Conservation (phyloP, 495 filamentous ascomycete species). For the Penicillium arizonense region DNA sequence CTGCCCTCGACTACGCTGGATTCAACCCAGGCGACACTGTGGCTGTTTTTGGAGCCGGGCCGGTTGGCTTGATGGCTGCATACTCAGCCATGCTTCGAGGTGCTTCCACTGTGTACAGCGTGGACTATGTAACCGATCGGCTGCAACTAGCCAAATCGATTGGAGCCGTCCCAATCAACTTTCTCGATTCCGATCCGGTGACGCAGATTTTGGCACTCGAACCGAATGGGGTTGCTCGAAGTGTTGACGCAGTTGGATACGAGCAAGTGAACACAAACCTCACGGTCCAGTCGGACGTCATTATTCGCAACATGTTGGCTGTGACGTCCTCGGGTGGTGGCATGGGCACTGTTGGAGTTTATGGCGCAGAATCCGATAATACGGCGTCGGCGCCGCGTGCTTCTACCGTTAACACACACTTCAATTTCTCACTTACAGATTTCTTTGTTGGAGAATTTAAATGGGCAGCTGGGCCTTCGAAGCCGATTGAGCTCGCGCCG, state of each 20-base stretch:
- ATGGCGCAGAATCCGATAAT: not conserved
- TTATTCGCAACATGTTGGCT: constrained; percentile 6
- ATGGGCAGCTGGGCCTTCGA: constrained; percentile 3
- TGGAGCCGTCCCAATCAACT: constrained; percentile 15
- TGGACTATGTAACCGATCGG: constrained; percentile 11
- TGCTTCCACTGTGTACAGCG: constrained; percentile 18
- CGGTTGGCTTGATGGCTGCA: not conserved
- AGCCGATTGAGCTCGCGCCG: constrained; percentile 8
- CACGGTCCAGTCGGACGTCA: constrained; percentile 1
- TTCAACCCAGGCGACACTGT: not conserved
- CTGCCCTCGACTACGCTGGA: not conserved
- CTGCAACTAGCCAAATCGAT: constrained; percentile 8
- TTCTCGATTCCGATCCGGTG: constrained; percentile 8
- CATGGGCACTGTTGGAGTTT: constrained; percentile 7
- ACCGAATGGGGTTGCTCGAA: constrained; percentile 9
- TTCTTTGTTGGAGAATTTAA: constrained; percentile 7
- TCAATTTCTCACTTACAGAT: not conserved
- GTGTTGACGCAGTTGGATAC: constrained; percentile 14
- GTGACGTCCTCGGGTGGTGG: constrained; percentile 4
- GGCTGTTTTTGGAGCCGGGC: not conserved
- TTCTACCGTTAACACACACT: constrained; percentile 3
- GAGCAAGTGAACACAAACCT: constrained; percentile 11
- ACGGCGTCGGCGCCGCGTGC: constrained; percentile 7
- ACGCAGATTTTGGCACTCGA: constrained; percentile 9
- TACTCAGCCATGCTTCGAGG: constrained; percentile 37